Evolutionary conservation across 352 stramenopile genomes (phyloP).

Genomic region (Globisporangium perplexum): DNA sequence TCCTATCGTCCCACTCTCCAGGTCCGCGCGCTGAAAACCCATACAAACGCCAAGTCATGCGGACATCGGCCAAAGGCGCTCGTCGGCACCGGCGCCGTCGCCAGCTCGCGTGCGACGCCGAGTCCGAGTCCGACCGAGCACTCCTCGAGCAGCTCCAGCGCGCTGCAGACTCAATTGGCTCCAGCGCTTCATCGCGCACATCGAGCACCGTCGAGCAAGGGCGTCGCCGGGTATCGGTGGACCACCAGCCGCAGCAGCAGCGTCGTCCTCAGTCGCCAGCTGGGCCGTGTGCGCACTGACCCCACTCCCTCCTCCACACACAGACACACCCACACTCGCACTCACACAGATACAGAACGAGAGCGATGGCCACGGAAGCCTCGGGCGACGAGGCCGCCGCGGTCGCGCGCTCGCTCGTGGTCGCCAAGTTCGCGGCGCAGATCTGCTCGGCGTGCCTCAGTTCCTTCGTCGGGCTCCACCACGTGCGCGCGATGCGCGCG

Average conservation of each 20-base stretch:
- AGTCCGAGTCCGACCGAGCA: too few species aligned
- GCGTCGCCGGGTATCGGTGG: too few species aligned
- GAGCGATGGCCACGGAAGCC: not conserved
- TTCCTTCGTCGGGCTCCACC: slow-evolving; percentile 57
- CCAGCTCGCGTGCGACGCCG: not conserved
- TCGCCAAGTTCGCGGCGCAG: slow-evolving; percentile 62
- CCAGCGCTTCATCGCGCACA: too few species aligned
- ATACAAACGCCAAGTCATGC: not conserved
- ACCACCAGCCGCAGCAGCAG: too few species aligned
- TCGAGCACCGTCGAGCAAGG: too few species aligned
- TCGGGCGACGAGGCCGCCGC: slow-evolving; percentile 1
- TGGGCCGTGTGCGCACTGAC: too few species aligned
- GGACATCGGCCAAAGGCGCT: slow-evolving; percentile 1
- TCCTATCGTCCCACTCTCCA: not conserved
- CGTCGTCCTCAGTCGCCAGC: too few species aligned
- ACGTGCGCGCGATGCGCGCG: slow-evolving; percentile 17
- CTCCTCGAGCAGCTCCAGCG: not conserved
- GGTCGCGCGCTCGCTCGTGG: slow-evolving; percentile 25
- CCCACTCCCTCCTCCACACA: not conserved
- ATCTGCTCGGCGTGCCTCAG: slow-evolving; percentile 60
- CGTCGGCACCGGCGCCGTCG: not conserved
- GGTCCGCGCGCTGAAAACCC: not conserved
- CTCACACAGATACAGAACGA: not conserved
- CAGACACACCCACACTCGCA: not conserved
- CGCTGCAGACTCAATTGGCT: too few species aligned